Conservation (phyloP, 306 rosid genomes). For the Vachellia pachyceras region DNA sequence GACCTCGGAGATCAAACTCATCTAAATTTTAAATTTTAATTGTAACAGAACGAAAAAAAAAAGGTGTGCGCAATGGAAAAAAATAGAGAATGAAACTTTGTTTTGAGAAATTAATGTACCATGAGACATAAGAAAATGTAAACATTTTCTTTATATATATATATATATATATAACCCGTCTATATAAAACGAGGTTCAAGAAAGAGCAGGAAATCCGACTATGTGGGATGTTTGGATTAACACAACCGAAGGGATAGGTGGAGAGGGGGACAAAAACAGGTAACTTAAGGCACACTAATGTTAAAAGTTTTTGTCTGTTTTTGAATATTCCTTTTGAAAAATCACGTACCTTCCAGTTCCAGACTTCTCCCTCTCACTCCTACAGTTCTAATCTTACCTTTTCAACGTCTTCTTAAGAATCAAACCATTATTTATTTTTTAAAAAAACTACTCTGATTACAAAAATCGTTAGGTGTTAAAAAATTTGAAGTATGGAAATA, state of each 20-base stretch:
- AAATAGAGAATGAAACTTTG: too few species aligned
- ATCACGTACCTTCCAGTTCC: conserved; percentile 11
- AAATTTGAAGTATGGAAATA: not conserved
- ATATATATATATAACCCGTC: not conserved
- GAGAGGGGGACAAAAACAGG: not conserved
- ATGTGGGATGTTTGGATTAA: not conserved
- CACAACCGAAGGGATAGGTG: not conserved
- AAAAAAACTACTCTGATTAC: not conserved
- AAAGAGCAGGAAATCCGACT: conserved; percentile 5
- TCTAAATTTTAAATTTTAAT: too few species aligned
- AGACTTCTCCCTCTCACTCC: not conserved
- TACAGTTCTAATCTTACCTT: not conserved
- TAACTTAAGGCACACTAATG: not conserved
- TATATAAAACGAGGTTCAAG: not conserved
- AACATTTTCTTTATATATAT: too few species aligned
- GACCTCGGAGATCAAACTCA: too few species aligned
- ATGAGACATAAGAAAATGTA: too few species aligned
- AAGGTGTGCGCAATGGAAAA: too few species aligned
- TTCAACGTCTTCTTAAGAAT: not conserved
- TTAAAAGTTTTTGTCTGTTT: conserved; percentile 7
- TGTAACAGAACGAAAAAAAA: too few species aligned
- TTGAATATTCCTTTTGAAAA: too few species aligned
- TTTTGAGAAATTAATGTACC: too few species aligned
- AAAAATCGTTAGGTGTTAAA: not conserved
- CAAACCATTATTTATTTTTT: not conserved